phyloP scores from a whole-genome alignment of 2,329 filamentous ascomycete species.

The Stagonosporopsis vannaccii region DNA sequence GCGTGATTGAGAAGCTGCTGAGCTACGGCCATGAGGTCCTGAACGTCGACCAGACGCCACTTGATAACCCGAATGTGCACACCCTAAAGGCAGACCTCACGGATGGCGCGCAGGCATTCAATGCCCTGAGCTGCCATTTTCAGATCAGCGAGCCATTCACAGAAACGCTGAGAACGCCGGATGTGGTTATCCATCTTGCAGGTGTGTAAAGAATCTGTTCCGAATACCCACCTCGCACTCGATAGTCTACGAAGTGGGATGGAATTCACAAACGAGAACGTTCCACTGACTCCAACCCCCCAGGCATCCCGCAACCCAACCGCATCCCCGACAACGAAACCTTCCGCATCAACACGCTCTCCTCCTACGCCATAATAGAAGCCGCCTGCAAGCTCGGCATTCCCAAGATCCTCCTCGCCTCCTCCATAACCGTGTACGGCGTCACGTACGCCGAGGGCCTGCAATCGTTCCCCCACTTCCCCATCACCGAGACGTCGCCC shows the following conservation, averaged over 20 bases:
- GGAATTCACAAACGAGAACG: too few relatives aligned
- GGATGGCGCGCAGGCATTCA: constrained; percentile 63
- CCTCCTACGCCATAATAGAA: constrained; percentile 66
- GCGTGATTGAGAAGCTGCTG: constrained; percentile 60
- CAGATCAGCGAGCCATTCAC: constrained; percentile 54
- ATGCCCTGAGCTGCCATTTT: constrained; percentile 63
- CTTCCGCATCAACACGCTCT: constrained; percentile 53
- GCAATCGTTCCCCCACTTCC: constrained; percentile 63
- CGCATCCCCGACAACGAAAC: constrained; percentile 66
- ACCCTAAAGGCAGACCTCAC: constrained; percentile 64
- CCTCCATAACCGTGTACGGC: constrained; percentile 65
- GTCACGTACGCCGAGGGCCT: constrained; percentile 65
- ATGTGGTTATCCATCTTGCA: constrained; percentile 68
- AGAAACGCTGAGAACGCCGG: constrained; percentile 51
- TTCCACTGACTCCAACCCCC: not conserved
- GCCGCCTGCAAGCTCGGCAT: constrained; percentile 67
- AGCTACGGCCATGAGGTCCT: constrained; percentile 61
- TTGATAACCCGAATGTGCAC: constrained; percentile 56
- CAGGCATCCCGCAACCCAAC: constrained; percentile 61
- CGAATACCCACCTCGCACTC: not conserved
- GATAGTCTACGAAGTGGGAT: not conserved
- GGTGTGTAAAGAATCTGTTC: constrained; percentile 41
- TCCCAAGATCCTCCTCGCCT: constrained; percentile 67
- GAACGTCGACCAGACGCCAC: constrained; percentile 60
- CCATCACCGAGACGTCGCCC: constrained; percentile 65